Evolutionary conservation across 2,329 filamentous ascomycete genomes (phyloP).

Genomic region (Xylariaceae sp.): DNA sequence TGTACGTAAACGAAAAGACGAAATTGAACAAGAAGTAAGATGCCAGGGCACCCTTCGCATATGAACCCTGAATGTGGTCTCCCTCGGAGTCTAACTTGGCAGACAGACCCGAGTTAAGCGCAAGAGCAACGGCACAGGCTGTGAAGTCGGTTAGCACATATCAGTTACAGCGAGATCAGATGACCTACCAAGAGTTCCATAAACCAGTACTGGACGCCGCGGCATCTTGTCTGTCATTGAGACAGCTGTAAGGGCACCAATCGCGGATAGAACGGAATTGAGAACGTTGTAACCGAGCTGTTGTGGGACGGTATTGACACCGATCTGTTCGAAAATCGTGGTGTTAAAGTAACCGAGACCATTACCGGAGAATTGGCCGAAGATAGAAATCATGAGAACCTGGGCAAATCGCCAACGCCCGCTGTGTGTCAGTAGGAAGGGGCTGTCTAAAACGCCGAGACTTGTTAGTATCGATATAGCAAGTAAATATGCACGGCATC

Average conservation of each 20-base stretch:
- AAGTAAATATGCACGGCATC: neutral
- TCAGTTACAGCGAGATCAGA: constrained; percentile 6
- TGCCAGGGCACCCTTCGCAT: constrained; percentile 40
- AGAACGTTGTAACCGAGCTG: constrained; percentile 45
- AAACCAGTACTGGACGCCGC: constrained; percentile 42
- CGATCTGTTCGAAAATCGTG: constrained; percentile 40
- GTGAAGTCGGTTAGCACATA: neutral
- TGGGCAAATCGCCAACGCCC: constrained; percentile 45
- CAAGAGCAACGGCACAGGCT: constrained; percentile 39
- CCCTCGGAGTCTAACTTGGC: constrained; percentile 32
- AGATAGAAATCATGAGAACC: constrained; percentile 47
- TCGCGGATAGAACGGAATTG: constrained; percentile 41
- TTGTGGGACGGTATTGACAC: constrained; percentile 32
- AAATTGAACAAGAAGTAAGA: constrained; percentile 47
- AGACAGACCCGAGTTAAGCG: constrained; percentile 43
- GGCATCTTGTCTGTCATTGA: constrained; percentile 41
- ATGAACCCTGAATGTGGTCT: constrained; percentile 33
- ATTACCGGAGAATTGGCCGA: constrained; percentile 48
- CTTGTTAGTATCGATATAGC: constrained; percentile 5
- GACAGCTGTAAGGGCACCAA: constrained; percentile 42
- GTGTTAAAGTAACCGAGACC: constrained; percentile 49
- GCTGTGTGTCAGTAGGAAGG: constrained; percentile 39
- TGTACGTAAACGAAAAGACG: constrained; percentile 46
- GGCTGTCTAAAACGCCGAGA: constrained; percentile 34
- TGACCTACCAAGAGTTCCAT: constrained; percentile 37